These are phyloP conservation scores for Aspergillus taichungensis DNA, from an alignment of 495 filamentous ascomycete species.

Conservation along the genomic window DNA sequence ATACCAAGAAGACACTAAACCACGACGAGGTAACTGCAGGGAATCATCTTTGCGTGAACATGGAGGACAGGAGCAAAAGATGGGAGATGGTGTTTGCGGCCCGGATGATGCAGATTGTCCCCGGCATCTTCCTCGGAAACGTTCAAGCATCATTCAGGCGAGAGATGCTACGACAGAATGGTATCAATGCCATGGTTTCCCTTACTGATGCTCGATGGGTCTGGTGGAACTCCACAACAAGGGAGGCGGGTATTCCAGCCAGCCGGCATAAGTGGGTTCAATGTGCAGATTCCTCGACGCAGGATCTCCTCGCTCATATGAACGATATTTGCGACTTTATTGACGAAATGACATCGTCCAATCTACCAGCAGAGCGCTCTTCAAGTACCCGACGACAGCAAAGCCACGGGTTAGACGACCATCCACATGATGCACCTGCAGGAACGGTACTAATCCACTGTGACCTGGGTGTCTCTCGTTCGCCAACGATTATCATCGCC, in stretches of 20 bases:
- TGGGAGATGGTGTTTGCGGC: constrained; percentile 14
- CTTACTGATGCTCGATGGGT: constrained; percentile 18
- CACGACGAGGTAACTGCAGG: too few species aligned
- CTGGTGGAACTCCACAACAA: constrained; percentile 17
- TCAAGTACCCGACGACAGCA: constrained; percentile 10
- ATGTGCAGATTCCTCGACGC: constrained; percentile 25
- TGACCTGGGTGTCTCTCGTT: constrained; percentile 28
- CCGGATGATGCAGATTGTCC: constrained; percentile 24
- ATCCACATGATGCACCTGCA: constrained; percentile 5
- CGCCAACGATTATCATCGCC: constrained; percentile 23
- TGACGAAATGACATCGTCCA: constrained; percentile 20
- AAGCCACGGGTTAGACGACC: neutral
- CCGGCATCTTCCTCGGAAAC: constrained; percentile 30
- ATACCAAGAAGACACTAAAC: too few species aligned
- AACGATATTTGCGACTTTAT: constrained; percentile 33
- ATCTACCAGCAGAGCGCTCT: constrained; percentile 8
- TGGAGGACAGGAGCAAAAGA: neutral
- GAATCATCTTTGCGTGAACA: too few species aligned
- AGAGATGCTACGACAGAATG: constrained; percentile 19
- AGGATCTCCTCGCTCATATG: constrained; percentile 26
- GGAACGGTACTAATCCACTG: constrained; percentile 28
- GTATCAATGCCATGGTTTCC: constrained; percentile 29
- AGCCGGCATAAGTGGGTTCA: constrained; percentile 24
- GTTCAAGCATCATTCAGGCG: constrained; percentile 16
- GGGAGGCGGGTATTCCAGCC: constrained; percentile 20